Percentiles rank a stretch among this genome's conserved stretches.
Conservation (phyloP, 2,329 filamentous ascomycete species). For the Aspergillus chevalieri region DNA sequence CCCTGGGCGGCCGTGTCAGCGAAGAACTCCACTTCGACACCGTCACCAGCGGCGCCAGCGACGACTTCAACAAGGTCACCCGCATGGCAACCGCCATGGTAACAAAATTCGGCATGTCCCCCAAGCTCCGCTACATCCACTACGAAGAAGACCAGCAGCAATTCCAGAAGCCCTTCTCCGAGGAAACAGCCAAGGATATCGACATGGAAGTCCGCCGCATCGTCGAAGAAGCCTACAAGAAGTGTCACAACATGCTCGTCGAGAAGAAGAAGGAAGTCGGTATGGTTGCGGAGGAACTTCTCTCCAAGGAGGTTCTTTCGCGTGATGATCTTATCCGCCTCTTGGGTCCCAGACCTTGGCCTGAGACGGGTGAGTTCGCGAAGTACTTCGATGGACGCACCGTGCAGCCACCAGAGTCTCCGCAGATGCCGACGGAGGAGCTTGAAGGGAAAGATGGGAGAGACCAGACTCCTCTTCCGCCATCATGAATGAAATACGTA, state of each 20-base stretch:
- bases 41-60: slow-evolving; percentile 87
- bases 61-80: slow-evolving; percentile 98
- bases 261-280: slow-evolving; percentile 86
- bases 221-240: slow-evolving; percentile 84
- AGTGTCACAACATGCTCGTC: slow-evolving; percentile 75
- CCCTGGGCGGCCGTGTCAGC: slow-evolving; percentile 85
- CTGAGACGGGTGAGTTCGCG: slow-evolving; percentile 79
- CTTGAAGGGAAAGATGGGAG: slow-evolving; percentile 39
- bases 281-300: slow-evolving; percentile 83
- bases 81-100: slow-evolving; percentile 96
- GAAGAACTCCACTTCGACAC: slow-evolving; percentile 97
- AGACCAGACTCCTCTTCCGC: slow-evolving; percentile 27
- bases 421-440: slow-evolving; percentile 28
- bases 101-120: slow-evolving; percentile 98
- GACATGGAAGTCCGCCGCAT: slow-evolving; percentile 87
- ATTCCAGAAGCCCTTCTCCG: slow-evolving; percentile 90
- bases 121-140: slow-evolving; percentile 86
- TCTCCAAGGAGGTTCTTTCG: slow-evolving; percentile 83
- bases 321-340: slow-evolving; percentile 89
- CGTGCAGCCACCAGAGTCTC: slow-evolving; percentile 46
- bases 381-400: slow-evolving; percentile 73
- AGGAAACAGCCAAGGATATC: slow-evolving; percentile 86
- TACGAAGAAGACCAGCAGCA: slow-evolving; percentile 72
- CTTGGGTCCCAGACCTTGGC: slow-evolving; percentile 75
- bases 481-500: slow-evolving; percentile 8